Percentiles rank a stretch among this genome's conserved stretches.
These are phyloP conservation scores for Zalaria sp. DNA, from an alignment of 2,329 filamentous ascomycete species.

Conservation along the genomic window DNA sequence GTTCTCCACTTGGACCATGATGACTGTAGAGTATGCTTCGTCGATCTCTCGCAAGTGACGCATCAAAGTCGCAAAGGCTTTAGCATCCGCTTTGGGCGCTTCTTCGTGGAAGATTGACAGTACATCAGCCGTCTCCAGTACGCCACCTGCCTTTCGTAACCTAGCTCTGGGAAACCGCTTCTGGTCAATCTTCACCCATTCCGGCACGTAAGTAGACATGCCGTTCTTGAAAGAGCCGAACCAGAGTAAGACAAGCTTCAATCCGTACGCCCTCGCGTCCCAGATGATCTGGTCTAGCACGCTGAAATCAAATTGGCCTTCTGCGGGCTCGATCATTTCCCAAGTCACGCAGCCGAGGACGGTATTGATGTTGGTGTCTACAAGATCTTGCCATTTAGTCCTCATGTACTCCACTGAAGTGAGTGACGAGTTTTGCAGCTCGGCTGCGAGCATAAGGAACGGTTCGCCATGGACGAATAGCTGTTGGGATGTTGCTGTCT, in stretches of 20 bases:
- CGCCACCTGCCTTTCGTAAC: conserved; percentile 13
- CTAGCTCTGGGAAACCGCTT: conserved; percentile 19
- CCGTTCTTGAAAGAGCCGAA: conserved; percentile 36
- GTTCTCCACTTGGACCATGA: conserved; percentile 47
- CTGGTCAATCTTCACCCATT: conserved; percentile 23
- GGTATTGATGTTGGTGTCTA: conserved; percentile 28
- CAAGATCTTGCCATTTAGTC: conserved; percentile 28
- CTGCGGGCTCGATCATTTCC: conserved; percentile 32
- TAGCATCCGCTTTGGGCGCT: conserved; percentile 21
- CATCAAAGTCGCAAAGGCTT: conserved; percentile 25
- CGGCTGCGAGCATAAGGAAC: conserved; percentile 29
- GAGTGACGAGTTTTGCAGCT: conserved; percentile 35
- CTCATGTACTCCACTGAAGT: conserved; percentile 31
- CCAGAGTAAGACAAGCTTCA: conserved; percentile 31
- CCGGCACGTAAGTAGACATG: conserved; percentile 25
- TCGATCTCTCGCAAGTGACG: conserved; percentile 30
- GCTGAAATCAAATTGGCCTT: conserved; percentile 28
- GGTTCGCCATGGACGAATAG: conserved; percentile 30
- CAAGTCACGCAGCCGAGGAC: conserved; percentile 31
- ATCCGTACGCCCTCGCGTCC: conserved; percentile 21
- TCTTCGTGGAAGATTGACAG: conserved; percentile 24
- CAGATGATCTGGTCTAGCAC: conserved; percentile 27
- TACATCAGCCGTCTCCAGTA: conserved; percentile 17
- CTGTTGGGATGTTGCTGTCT: conserved; percentile 15
- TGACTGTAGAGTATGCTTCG: conserved; percentile 30